A percentile compares a stretch with the other conserved stretches of the same genome.
These are phyloP conservation scores for Apiospora saccharicola DNA, from an alignment of 2,329 filamentous ascomycete genomes.

Conservation along the genomic window DNA sequence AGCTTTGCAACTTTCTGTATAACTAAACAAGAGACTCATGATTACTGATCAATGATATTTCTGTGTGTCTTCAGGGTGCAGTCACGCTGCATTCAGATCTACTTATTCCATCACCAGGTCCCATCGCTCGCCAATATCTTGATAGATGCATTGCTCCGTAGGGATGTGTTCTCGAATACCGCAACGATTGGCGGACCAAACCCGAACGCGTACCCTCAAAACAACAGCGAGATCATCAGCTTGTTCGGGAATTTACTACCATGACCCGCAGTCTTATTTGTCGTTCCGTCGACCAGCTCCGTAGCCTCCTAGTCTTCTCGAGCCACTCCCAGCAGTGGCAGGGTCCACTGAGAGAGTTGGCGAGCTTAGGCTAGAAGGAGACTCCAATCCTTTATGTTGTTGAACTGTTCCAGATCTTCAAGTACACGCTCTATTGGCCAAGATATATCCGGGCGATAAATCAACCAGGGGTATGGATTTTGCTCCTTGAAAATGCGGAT, in stretches of 20 bases:
- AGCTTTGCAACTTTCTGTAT: neutral
- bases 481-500: neutral
- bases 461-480: neutral
- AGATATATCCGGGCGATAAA: neutral
- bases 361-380: neutral
- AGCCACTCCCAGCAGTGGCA: neutral
- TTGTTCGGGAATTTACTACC: neutral
- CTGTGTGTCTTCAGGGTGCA: neutral
- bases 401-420: neutral
- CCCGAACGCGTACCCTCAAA: neutral
- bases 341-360: neutral
- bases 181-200: neutral
- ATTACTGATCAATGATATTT: neutral
- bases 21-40: neutral
- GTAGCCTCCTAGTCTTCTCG: neutral
- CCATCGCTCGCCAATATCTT: neutral
- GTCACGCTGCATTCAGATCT: neutral
- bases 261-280: neutral
- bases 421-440: neutral
- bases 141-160: neutral
- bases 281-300: neutral
- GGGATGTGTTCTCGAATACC: neutral
- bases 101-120: neutral
- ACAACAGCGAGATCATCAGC: neutral
- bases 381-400: no score